A percentile compares a stretch with the other conserved stretches of the same genome.
These are phyloP conservation scores for Arachnomyces sp. DNA, from an alignment of 2,329 filamentous ascomycete species.

Conservation along the genomic window DNA sequence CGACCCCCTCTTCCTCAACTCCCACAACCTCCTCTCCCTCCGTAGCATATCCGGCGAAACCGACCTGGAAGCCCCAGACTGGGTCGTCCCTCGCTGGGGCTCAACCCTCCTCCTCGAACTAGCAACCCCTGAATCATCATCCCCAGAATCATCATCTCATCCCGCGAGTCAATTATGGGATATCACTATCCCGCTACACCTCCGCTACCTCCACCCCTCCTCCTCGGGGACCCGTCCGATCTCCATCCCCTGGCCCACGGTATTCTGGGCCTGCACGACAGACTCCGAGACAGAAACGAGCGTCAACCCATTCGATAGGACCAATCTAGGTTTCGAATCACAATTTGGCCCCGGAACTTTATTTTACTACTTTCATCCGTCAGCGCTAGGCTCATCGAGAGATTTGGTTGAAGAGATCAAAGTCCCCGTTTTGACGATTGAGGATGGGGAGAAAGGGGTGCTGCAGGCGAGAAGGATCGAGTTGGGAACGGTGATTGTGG, in stretches of 20 bases:
- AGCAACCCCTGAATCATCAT: constrained; percentile 41
- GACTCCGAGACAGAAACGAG: constrained; percentile 31
- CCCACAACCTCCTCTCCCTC: constrained; percentile 67
- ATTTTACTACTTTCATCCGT: constrained; percentile 70
- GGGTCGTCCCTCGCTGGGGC: constrained; percentile 70
- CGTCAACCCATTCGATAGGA: constrained; percentile 75
- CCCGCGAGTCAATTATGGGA: constrained; percentile 1
- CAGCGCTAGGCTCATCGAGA: constrained; percentile 7
- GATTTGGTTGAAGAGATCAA: constrained; percentile 48
- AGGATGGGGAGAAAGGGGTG: constrained; percentile 39
- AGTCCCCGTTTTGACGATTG: constrained; percentile 59
- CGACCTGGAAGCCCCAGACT: constrained; percentile 85
- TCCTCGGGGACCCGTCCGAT: constrained; percentile 47
- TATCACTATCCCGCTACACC: constrained; percentile 64
- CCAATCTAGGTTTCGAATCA: constrained; percentile 77
- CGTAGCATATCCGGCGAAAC: constrained; percentile 66
- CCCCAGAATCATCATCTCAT: neutral
- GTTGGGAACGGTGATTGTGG: constrained; percentile 50
- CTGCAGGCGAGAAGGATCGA: constrained; percentile 35
- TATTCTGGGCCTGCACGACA: constrained; percentile 84
- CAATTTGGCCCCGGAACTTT: constrained; percentile 68
- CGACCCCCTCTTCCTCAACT: constrained; percentile 62
- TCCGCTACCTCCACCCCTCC: constrained; percentile 68
- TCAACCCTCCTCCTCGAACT: constrained; percentile 71
- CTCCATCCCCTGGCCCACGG: constrained; percentile 67